These are phyloP conservation scores for Canna indica DNA, from an alignment of 176 grass and related monocot genomes.

Conservation along the genomic window DNA sequence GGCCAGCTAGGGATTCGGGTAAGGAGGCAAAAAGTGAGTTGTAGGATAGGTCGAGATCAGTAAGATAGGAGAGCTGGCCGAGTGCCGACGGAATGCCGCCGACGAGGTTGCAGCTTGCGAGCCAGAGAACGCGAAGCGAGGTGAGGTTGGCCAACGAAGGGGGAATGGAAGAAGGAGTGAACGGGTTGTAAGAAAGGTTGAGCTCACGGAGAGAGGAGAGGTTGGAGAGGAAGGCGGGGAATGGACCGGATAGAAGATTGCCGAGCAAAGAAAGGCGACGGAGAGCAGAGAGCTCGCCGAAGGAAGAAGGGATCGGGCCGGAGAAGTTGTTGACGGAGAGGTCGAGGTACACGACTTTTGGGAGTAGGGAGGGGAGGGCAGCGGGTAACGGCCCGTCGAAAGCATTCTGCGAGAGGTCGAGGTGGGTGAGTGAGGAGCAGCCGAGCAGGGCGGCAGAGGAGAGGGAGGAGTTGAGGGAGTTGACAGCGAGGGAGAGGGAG, in stretches of 20 bases:
- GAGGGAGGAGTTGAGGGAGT: slow-evolving; percentile 2
- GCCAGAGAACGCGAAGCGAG: slow-evolving; percentile 17
- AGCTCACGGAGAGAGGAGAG: slow-evolving; percentile 3
- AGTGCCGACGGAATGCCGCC: slow-evolving; percentile 1
- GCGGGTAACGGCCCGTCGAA: background rate
- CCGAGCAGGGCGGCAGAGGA: background rate
- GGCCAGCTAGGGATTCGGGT: background rate
- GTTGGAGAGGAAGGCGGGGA: slow-evolving; percentile 3
- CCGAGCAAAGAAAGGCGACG: background rate
- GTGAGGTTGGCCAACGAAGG: background rate
- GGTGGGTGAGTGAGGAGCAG: slow-evolving; percentile 17
- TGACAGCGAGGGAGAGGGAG: slow-evolving; percentile 3
- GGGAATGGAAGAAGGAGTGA: background rate
- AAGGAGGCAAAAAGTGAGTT: slow-evolving; percentile 2
- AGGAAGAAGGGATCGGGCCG: background rate
- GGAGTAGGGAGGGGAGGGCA: slow-evolving; percentile 8
- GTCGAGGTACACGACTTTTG: background rate
- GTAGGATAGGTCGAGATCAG: slow-evolving; percentile 11
- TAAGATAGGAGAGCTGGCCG: slow-evolving; percentile 4
- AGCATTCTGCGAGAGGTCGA: slow-evolving; percentile 16
- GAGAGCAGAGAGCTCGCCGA: background rate
- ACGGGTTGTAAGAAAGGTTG: slow-evolving; percentile 19
- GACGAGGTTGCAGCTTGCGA: slow-evolving; percentile 9
- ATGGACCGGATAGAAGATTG: slow-evolving; percentile 9
- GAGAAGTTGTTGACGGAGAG: slow-evolving; percentile 19